Conservation (phyloP, 441 rosid genomes). For the Omphalea diandra region DNA sequence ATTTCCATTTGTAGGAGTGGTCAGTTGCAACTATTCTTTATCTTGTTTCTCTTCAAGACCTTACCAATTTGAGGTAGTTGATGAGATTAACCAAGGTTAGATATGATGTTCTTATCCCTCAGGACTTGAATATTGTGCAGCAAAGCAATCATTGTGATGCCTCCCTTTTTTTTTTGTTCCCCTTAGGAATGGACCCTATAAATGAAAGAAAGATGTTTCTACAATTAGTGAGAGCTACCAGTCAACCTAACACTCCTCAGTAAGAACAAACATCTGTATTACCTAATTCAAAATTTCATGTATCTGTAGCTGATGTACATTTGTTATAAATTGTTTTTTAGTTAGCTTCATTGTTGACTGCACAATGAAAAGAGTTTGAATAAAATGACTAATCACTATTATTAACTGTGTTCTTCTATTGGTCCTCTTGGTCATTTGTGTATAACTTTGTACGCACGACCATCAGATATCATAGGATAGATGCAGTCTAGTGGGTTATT, state of each 20-base stretch:
- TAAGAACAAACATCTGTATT: slow-evolving; percentile 32
- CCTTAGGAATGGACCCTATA: slow-evolving; percentile 98
- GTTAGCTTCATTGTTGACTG: background rate
- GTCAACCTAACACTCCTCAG: slow-evolving; percentile 96
- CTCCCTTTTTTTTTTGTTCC: slow-evolving; percentile 6
- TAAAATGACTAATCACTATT: background rate
- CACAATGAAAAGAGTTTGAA: background rate
- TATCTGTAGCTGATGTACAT: background rate
- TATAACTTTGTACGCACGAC: background rate
- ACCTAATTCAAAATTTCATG: background rate
- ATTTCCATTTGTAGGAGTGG: slow-evolving; percentile 52
- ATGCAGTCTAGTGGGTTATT: background rate
- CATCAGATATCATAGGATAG: background rate
- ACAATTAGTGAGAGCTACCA: slow-evolving; percentile 94
- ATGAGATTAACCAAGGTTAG: slow-evolving; percentile 97
- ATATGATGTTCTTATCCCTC: background rate
- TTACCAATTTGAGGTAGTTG: slow-evolving; percentile 94
- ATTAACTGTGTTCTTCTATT: too few species aligned
- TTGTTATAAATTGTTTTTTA: background rate
- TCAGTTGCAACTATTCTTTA: slow-evolving; percentile 94
- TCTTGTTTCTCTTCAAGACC: slow-evolving; percentile 98
- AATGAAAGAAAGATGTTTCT: slow-evolving; percentile 99
- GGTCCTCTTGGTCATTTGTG: too few species aligned
- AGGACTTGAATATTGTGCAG: background rate
- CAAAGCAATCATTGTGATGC: slow-evolving; percentile 1